phyloP scores from a whole-genome alignment of 83 land plant genomes.

The Thuja plicata region DNA sequence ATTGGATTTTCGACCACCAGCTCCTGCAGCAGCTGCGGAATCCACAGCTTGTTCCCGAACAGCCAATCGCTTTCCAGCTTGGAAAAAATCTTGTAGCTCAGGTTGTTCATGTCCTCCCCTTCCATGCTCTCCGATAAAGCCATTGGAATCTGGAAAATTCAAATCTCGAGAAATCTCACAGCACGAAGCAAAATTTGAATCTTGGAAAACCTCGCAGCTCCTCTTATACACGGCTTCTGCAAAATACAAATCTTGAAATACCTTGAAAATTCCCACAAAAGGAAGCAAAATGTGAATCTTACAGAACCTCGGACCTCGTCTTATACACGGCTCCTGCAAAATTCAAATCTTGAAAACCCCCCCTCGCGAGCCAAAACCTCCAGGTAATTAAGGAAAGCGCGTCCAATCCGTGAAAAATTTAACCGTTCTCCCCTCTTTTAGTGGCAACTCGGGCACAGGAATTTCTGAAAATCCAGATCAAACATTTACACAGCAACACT shows the following conservation, averaged over 20 bases:
- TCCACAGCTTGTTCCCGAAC: slow-evolving; percentile 15
- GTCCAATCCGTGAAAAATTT: neutral
- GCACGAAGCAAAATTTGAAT: too few relatives aligned
- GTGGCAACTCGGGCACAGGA: too few relatives aligned
- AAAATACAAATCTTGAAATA: neutral
- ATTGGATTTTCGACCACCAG: neutral
- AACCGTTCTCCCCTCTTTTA: neutral
- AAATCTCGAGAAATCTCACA: too few relatives aligned
- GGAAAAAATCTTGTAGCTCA: slow-evolving; percentile 22
- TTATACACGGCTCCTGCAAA: neutral
- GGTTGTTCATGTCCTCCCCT: neutral
- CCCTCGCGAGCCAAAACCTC: neutral
- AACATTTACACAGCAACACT: neutral
- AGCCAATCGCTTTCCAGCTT: slow-evolving; percentile 34
- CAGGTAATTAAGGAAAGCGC: neutral
- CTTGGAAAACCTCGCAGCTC: neutral
- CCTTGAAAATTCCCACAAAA: too few relatives aligned
- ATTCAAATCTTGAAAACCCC: neutral
- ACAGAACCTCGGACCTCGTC: neutral
- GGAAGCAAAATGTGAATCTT: too few relatives aligned
- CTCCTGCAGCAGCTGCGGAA: slow-evolving; percentile 14
- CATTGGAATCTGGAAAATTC: neutral
- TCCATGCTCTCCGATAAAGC: neutral
- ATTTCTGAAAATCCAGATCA: neutral
- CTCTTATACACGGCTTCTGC: neutral